Evolutionary conservation across 2,329 filamentous ascomycete genomes (phyloP).

Genomic region (Pseudogymnoascus pannorum): DNA sequence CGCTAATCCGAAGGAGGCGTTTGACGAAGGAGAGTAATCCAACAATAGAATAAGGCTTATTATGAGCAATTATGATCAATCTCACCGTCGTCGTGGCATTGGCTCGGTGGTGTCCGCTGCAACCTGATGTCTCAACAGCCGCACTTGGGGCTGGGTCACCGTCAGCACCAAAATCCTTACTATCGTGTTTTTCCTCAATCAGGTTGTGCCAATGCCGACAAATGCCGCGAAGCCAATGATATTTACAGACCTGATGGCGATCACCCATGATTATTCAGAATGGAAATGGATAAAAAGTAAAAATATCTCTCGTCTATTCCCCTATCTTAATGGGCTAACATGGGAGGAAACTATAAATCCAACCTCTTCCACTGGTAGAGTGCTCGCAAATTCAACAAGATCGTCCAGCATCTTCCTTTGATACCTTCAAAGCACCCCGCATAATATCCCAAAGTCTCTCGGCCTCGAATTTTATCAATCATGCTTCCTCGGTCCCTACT

Average conservation of each 20-base stretch:
- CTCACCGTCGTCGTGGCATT: not conserved
- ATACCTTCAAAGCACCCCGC: not conserved
- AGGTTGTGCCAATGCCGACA: not conserved
- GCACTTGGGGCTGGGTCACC: not conserved
- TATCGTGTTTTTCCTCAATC: not conserved
- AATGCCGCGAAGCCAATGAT: not conserved
- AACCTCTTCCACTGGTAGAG: not conserved
- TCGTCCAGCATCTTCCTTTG: not conserved
- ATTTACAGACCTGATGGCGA: not conserved
- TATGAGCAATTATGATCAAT: not conserved
- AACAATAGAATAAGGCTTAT: not conserved
- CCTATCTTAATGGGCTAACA: not conserved
- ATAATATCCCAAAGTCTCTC: not conserved
- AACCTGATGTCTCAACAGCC: not conserved
- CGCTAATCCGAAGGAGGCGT: not conserved
- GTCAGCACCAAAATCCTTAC: not conserved
- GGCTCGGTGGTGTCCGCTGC: not conserved
- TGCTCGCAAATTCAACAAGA: not conserved
- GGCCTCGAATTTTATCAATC: not conserved
- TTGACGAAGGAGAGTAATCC: not conserved
- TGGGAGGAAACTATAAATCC: not conserved
- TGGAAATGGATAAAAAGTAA: not conserved
- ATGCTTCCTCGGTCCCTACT: not conserved
- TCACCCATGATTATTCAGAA: not conserved
- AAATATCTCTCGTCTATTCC: not conserved